Base-by-base conservation (phyloP, 2,329 filamentous ascomycete species). In the Pyricularia sp. region DNA sequence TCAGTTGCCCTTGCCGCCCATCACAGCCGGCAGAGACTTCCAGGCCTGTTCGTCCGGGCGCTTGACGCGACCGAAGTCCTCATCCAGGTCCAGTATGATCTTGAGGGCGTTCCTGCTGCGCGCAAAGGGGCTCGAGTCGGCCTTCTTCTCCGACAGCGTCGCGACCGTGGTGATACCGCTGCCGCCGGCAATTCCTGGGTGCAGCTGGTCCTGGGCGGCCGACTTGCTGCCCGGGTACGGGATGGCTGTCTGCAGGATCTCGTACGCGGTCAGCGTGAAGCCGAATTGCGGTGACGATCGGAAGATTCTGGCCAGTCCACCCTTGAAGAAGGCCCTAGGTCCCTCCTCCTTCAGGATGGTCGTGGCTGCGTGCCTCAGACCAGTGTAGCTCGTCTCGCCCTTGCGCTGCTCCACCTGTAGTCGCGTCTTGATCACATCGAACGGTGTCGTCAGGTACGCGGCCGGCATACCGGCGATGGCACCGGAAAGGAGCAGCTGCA, bases 381-480 rank as follows among this genome's bases (percentile, higher is more conserved):
- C 90, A 57, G 85, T 94, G 82, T 99, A 99, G 62, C 83, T 82
- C 3, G 88, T 88, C 72, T 99, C 93, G 68, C 94, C 94, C 82
- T 97, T 97, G 69, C 94, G 89, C 26, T 93, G 93, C 77, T 99
- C 94, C 66, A 99, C 94, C 77, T 99, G 94, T 66, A 99, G 83
- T 75, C 94, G 89, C 3, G 94, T 99, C 84, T 99, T 99, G 87
- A 99, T 97, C 67, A 99, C 94, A 73, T 99, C 94, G 80, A 90
- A 97, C 0, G 94, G 94, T 1, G 94, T 99, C 28, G 94, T 99
- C 68, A 99, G 83, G 79, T 99, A 99, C 8, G 90, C 90, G 5
- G 90, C 90, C 6, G 90, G 90, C 89, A 94, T 94, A 78, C 90
- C 90, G 35, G 90, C 90, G 69, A 99, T 97, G 66, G 94, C 94